Evolutionary conservation across 1,284 basidiomycete species (phyloP).

Genomic region (Moniliophthora roreri): DNA sequence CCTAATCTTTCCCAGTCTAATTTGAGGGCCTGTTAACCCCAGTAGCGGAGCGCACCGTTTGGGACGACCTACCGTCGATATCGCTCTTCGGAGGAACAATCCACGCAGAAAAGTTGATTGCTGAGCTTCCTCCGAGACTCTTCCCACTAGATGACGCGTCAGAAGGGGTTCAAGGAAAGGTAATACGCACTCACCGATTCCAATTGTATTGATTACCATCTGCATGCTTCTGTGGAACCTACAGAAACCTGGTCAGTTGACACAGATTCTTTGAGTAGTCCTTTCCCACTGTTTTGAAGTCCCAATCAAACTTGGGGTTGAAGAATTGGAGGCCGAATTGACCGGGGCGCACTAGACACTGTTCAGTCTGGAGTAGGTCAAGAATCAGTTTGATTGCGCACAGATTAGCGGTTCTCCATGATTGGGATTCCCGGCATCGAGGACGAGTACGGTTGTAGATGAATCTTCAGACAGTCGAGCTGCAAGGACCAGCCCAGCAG

Average conservation of each 20-base stretch:
- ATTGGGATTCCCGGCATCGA: conserved; percentile 30
- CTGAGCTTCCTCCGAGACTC: conserved; percentile 24
- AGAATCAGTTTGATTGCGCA: background rate
- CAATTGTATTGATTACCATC: conserved; percentile 4
- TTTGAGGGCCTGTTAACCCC: background rate
- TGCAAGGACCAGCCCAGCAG: conserved; percentile 48
- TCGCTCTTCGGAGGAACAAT: conserved; percentile 27
- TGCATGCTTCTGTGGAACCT: conserved; percentile 12
- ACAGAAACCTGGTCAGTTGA: background rate
- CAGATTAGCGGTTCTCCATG: conserved; percentile 9
- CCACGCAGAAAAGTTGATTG: conserved; percentile 26
- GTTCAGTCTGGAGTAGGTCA: background rate
- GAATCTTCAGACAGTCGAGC: conserved; percentile 44
- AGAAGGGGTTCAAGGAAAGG: conserved; percentile 21
- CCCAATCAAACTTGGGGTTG: conserved; percentile 25
- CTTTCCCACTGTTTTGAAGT: conserved; percentile 19
- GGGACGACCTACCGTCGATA: conserved; percentile 26
- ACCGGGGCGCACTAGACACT: conserved; percentile 13
- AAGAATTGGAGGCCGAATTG: conserved; percentile 18
- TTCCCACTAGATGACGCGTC: conserved; percentile 21
- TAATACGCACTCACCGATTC: background rate
- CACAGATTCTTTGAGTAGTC: background rate
- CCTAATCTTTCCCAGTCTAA: conserved; percentile 31
- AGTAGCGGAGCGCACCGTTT: background rate
- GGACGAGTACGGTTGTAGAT: conserved; percentile 29